These are phyloP conservation scores for Lachancea sp. DNA, from an alignment of 805 yeast genomes.

Conservation along the genomic window DNA sequence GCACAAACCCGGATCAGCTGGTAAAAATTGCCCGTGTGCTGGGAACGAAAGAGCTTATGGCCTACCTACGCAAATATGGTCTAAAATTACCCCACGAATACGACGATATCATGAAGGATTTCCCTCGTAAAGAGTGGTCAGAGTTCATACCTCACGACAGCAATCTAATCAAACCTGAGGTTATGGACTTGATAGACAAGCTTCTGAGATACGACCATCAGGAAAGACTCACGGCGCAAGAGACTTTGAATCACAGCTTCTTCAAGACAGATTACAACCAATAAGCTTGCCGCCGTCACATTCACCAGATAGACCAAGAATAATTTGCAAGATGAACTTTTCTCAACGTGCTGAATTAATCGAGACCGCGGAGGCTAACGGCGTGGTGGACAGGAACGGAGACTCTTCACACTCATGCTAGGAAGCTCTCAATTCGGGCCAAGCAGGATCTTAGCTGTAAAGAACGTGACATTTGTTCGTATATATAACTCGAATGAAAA, in stretches of 20 bases:
- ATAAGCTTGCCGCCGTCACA: not conserved
- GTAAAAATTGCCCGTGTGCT: constrained; percentile 84
- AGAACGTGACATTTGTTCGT: not conserved
- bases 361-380: not conserved
- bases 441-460: constrained; percentile 3
- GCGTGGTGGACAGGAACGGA: too few relatives aligned
- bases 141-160: constrained; percentile 53
- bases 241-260: constrained; percentile 75
- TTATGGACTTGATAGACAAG: constrained; percentile 65
- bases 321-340: not conserved
- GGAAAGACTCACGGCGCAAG: constrained; percentile 79
- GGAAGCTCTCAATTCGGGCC: not conserved
- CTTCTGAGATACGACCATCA: constrained; percentile 80
- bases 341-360: not conserved
- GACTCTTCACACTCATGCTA: not conserved
- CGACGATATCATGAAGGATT: constrained; percentile 64
- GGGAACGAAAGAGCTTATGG: constrained; percentile 71
- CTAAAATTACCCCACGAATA: constrained; percentile 69
- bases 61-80: constrained; percentile 62
- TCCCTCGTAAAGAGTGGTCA: constrained; percentile 61
- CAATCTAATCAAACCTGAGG: constrained; percentile 46
- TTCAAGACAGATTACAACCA: constrained; percentile 36
- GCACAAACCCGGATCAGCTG: constrained; percentile 84
- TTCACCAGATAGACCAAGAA: not conserved
- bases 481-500: not conserved